A percentile compares a stretch with the other conserved stretches of the same genome.
Conservation (phyloP, 2,329 filamentous ascomycete genomes). For the Plenodomus lindquistii region DNA sequence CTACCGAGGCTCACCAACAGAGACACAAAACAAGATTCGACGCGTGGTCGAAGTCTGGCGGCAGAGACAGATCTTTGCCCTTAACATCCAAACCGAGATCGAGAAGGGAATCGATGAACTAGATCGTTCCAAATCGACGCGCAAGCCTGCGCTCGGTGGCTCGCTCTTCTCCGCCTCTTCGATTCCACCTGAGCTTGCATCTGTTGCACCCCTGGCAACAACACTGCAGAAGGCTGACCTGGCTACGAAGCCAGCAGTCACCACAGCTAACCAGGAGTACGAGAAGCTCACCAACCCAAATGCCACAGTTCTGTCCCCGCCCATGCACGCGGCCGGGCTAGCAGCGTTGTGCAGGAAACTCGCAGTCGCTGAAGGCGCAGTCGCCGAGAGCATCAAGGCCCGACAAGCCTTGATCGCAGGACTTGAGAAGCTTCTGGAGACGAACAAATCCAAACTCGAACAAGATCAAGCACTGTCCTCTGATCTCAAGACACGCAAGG, state of each 20-base stretch:
- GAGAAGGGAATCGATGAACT: conserved; percentile 74
- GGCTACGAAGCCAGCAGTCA: conserved; percentile 67
- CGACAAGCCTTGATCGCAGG: conserved; percentile 76
- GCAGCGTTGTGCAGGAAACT: conserved; percentile 88
- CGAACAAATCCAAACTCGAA: conserved; percentile 70
- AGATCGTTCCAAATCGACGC: conserved; percentile 58
- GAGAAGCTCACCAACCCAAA: conserved; percentile 77
- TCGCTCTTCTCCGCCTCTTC: conserved; percentile 69
- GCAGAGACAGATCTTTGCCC: conserved; percentile 81
- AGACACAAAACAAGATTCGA: conserved; percentile 84
- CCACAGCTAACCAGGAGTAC: conserved; percentile 78
- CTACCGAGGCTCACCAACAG: conserved; percentile 81
- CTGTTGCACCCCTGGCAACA: conserved; percentile 74
- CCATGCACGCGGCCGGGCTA: conserved; percentile 88
- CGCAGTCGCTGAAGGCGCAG: conserved; percentile 83
- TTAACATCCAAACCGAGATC: conserved; percentile 76
- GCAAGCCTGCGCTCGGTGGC: conserved; percentile 63
- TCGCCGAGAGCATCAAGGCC: conserved; percentile 87
- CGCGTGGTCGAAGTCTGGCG: conserved; percentile 95
- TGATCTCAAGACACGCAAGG: conserved; percentile 68
- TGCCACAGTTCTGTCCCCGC: conserved; percentile 72
- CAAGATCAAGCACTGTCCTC: conserved; percentile 70
- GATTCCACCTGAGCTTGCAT: conserved; percentile 75
- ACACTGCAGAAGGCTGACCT: conserved; percentile 73
- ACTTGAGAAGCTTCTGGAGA: conserved; percentile 79